A percentile compares a stretch with the other conserved stretches of the same genome.
Conservation (phyloP, 176 grass and related monocot genomes). For the Carex littledalei region DNA sequence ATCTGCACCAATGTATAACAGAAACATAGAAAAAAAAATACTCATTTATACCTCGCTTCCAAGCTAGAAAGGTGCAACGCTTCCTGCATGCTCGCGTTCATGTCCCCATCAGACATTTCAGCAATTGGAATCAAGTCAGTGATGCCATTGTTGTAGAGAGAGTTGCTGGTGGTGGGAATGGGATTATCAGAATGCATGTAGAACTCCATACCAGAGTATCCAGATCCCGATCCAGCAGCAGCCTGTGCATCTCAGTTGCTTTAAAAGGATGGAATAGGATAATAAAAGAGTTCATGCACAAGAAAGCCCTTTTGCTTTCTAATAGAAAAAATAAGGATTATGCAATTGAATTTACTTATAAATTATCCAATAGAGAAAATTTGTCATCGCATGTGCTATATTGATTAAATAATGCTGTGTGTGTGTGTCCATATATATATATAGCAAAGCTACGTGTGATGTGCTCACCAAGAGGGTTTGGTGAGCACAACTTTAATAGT, state of each 20-base stretch:
- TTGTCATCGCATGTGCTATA: too few species aligned
- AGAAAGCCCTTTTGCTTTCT: neutral
- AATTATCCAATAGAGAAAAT: too few species aligned
- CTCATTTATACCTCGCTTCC: constrained; percentile 69
- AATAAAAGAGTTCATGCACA: neutral
- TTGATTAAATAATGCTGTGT: too few species aligned
- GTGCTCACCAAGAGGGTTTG: too few species aligned
- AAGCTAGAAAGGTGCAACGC: constrained; percentile 90
- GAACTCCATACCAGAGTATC: constrained; percentile 47
- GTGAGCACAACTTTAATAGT: too few species aligned
- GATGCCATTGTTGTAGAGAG: constrained; percentile 35
- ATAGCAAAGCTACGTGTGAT: too few species aligned
- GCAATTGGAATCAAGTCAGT: constrained; percentile 25
- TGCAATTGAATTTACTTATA: too few species aligned
- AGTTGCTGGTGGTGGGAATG: constrained; percentile 25
- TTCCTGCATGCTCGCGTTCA: constrained; percentile 86
- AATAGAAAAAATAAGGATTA: neutral
- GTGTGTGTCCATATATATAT: too few species aligned
- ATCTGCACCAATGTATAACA: constrained; percentile 2
- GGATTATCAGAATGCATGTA: constrained; percentile 55
- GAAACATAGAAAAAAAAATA: neutral
- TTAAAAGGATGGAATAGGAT: constrained; percentile 16
- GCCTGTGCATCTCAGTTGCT: constrained; percentile 24
- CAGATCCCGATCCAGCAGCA: constrained; percentile 44
- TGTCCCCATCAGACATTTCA: constrained; percentile 62